Conservation (phyloP, 2,329 filamentous ascomycete genomes). For the Talaromyces amestolkiae region DNA sequence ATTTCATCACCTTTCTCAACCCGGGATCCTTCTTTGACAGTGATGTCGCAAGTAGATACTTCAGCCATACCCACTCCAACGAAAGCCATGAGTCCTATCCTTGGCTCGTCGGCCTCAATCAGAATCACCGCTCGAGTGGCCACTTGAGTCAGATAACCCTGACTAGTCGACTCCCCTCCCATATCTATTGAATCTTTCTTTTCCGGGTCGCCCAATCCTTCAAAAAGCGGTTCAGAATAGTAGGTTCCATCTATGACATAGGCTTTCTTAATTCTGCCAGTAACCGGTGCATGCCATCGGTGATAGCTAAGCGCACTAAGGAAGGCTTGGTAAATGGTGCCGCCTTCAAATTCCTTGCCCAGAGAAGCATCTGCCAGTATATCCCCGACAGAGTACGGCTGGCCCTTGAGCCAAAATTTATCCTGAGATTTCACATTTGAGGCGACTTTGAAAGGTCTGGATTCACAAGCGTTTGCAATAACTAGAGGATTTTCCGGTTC, state of each 20-base stretch:
- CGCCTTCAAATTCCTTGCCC: constrained; percentile 56
- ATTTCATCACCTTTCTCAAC: constrained; percentile 68
- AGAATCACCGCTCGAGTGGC: constrained; percentile 69
- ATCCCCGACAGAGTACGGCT: constrained; percentile 64
- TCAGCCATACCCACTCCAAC: constrained; percentile 74
- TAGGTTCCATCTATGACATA: constrained; percentile 65
- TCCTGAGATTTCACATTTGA: constrained; percentile 56
- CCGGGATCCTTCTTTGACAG: constrained; percentile 63
- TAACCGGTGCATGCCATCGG: constrained; percentile 69
- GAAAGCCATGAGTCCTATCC: constrained; percentile 67
- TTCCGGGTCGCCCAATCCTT: constrained; percentile 41
- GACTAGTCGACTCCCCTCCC: constrained; percentile 41
- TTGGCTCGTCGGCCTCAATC: constrained; percentile 64
- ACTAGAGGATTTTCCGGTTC: constrained; percentile 50
- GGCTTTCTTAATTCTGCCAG: constrained; percentile 58
- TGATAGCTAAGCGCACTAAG: constrained; percentile 67
- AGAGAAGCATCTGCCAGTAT: constrained; percentile 61
- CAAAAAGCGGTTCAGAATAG: constrained; percentile 60
- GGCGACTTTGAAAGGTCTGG: constrained; percentile 55
- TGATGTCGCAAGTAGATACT: constrained; percentile 70
- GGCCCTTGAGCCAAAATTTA: constrained; percentile 66
- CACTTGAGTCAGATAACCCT: constrained; percentile 66
- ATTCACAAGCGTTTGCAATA: constrained; percentile 66
- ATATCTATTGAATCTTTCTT: constrained; percentile 26
- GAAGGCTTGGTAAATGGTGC: constrained; percentile 70